Evolutionary conservation across 306 rosid species (phyloP), one percentile per base, ranked within the genome.

Genomic region (Medicago ruthenica): DNA sequence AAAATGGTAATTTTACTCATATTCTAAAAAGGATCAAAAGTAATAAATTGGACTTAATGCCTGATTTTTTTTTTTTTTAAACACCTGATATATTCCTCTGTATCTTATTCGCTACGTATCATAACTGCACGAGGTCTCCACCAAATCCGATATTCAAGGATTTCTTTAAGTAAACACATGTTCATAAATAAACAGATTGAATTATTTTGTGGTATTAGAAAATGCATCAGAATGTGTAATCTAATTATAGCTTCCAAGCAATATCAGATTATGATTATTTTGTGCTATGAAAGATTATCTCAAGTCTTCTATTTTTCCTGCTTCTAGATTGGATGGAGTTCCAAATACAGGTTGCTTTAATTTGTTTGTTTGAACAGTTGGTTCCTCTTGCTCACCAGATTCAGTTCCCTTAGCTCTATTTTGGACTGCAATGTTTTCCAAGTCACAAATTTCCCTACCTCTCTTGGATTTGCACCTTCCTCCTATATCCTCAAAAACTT

Each of bases 121-220:
- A 1, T 39, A 13, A 37, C 9, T 71, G 11, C 36, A 55, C 15
- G 31, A 37, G 44, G 53, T 71, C 39, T 37, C 40, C 66, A 55
- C 51, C 53, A 54, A 54, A 54, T 55, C 51, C 14, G 54, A 71
- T 71, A 14, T 54, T 34, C 54, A 71, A 54, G n/a, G n/a, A 42
- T 6, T 41, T 59, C 45, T 24, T 42, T 31, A 15, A 59, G 70
- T 9, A 13, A n/a, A 13, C 1, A 0, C 44, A 31, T 42, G 18
- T 41, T 36, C 55, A 73, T 15, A 70, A 51, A 50, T 7, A n/a
- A 24, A 24, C 27, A 24, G 27, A 24, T 24, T 2, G 3, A 12
- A 51, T 12, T 11, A 54, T 53, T 71, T 71, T 5, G 4, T 12
- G 2, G 44, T 59, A 59, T 6, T 9, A 15, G 18, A 16, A n/a